A percentile compares a stretch with the other conserved stretches of the same genome.
phyloP scores from a whole-genome alignment of 345 rosid genomes.

The Orychophragmus violaceus region DNA sequence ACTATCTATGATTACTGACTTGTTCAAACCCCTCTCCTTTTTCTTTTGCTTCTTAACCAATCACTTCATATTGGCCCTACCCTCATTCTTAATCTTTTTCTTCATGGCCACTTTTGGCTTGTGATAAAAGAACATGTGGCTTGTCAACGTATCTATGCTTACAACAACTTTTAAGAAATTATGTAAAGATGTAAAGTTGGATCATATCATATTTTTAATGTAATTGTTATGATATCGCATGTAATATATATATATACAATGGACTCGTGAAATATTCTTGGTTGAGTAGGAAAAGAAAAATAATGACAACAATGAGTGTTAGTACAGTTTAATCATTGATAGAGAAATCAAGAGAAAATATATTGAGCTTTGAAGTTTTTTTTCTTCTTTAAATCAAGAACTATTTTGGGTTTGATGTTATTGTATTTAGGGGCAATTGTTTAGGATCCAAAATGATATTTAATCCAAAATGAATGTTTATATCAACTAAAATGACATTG shows the following conservation, averaged over 20 bases:
- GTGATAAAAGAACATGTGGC: conserved; percentile 19
- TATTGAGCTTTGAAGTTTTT: background rate
- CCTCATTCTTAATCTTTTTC: background rate
- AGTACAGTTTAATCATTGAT: conserved; percentile 31
- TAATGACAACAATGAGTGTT: conserved; percentile 29
- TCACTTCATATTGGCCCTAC: conserved; percentile 17
- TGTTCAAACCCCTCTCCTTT: conserved; percentile 21
- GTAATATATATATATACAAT: conserved; percentile 3
- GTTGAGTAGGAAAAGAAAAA: conserved; percentile 1
- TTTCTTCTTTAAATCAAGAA: background rate
- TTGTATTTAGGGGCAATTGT: background rate
- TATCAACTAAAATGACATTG: background rate
- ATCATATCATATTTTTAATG: conserved; percentile 1
- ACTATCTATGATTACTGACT: conserved; percentile 30
- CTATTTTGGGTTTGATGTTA: background rate
- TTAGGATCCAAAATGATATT: background rate
- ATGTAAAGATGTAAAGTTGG: conserved; percentile 9
- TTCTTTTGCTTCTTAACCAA: conserved; percentile 15
- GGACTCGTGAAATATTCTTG: conserved; percentile 12
- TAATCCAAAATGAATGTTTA: background rate
- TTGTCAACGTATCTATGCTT: conserved; percentile 29
- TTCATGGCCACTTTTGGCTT: conserved; percentile 16
- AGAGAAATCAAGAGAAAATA: background rate
- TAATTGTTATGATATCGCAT: background rate
- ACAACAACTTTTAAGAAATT: background rate